Evolutionary conservation across 1,139 yeast genomes (phyloP).

Genomic region (Debaryomycetaceae sp.): DNA sequence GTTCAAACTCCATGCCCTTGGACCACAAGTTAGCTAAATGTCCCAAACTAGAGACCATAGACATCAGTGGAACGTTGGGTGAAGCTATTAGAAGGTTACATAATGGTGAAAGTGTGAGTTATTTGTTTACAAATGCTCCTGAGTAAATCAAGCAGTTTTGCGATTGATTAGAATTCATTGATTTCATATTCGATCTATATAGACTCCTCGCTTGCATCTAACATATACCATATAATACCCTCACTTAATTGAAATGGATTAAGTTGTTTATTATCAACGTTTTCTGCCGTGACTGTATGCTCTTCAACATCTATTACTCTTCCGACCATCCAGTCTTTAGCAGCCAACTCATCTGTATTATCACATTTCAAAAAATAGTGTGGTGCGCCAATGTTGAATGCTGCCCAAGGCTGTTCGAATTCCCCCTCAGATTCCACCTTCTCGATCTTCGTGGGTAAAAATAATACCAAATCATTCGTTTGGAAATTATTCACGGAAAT

Average conservation of each 20-base stretch:
- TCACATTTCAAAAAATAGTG: conserved; percentile 59
- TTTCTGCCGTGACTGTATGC: conserved; percentile 37
- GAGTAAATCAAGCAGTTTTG: conserved; percentile 8
- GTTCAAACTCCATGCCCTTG: conserved; percentile 93
- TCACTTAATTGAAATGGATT: conserved; percentile 50
- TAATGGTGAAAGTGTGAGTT: conserved; percentile 94
- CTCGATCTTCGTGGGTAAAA: conserved; percentile 69
- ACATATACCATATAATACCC: conserved; percentile 49
- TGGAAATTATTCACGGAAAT: conserved; percentile 66
- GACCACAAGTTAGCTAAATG: conserved; percentile 70
- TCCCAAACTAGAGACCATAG: conserved; percentile 76
- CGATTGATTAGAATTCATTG: background rate
- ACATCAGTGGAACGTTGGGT: conserved; percentile 87
- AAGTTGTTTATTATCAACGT: conserved; percentile 20
- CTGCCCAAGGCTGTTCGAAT: conserved; percentile 71
- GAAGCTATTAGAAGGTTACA: conserved; percentile 95
- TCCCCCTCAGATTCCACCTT: conserved; percentile 21
- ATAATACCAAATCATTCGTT: conserved; percentile 72
- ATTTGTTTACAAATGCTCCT: conserved; percentile 71
- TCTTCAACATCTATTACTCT: conserved; percentile 51
- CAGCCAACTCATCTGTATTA: conserved; percentile 10
- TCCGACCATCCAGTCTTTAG: conserved; percentile 72
- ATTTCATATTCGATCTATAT: conserved; percentile 1
- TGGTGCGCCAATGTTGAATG: conserved; percentile 78
- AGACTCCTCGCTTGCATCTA: conserved; percentile 41